Percentiles rank a stretch among this genome's conserved stretches.
Conservation (phyloP, 345 rosid species). For the Dimocarpus longan region DNA sequence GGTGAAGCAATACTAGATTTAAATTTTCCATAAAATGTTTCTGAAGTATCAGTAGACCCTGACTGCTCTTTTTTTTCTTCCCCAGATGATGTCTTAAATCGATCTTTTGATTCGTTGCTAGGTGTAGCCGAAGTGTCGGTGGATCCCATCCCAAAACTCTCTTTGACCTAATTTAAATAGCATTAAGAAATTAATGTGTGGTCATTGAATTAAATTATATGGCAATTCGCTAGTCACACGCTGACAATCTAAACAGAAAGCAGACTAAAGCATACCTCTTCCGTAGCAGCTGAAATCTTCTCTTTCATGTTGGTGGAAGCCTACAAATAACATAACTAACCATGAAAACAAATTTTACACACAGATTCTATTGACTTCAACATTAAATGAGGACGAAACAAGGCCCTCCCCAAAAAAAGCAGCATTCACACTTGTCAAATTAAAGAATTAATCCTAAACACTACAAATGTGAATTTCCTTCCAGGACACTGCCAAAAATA, state of each 20-base stretch:
- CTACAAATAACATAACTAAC: constrained; percentile 38
- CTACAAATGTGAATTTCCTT: neutral
- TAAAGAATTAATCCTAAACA: neutral
- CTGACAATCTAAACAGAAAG: constrained; percentile 19
- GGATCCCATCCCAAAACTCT: constrained; percentile 50
- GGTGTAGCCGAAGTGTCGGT: constrained; percentile 44
- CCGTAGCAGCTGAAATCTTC: constrained; percentile 75
- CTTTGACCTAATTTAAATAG: constrained; percentile 71
- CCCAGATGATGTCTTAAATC: constrained; percentile 46
- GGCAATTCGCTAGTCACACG: constrained; percentile 6
- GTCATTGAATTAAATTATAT: neutral
- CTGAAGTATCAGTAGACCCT: constrained; percentile 43
- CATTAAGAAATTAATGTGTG: neutral
- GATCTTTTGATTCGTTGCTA: constrained; percentile 34
- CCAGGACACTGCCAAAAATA: neutral
- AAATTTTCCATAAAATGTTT: constrained; percentile 68
- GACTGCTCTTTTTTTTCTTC: constrained; percentile 52
- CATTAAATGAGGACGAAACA: neutral
- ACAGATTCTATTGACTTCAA: constrained; percentile 5
- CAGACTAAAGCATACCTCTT: constrained; percentile 80
- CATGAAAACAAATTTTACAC: constrained; percentile 10
- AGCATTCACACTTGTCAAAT: neutral
- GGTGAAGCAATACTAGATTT: constrained; percentile 69
- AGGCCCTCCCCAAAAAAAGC: neutral
- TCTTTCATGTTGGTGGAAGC: constrained; percentile 81